Conservation (phyloP, 225 moss, liverwort and hornwort species). For the Sphagnum tenellum region DNA sequence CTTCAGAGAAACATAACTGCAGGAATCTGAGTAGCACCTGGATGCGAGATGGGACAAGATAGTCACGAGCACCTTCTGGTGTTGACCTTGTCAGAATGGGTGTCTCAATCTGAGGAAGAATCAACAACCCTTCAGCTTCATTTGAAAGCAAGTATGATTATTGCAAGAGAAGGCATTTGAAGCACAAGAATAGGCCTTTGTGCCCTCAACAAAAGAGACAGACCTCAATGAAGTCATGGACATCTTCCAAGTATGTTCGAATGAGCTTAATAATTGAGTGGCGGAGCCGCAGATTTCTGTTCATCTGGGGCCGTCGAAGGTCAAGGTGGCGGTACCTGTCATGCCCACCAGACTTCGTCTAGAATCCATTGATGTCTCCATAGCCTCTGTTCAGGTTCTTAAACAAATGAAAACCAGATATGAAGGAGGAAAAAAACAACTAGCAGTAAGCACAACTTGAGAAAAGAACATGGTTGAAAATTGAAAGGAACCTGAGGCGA, state of each 20-base stretch:
- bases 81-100: constrained; percentile 92
- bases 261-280: constrained; percentile 86
- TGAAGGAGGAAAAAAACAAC: neutral
- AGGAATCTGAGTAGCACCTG: constrained; percentile 31
- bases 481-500: constrained; percentile 64
- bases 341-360: constrained; percentile 40
- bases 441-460: neutral
- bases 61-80: constrained; percentile 98
- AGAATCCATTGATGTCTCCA: constrained; percentile 61
- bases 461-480: constrained; percentile 3
- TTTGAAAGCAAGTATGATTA: too few species aligned
- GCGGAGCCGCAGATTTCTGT: constrained; percentile 76
- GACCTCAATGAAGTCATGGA: constrained; percentile 91
- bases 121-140: too few species aligned
- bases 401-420: neutral
- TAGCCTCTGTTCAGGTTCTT: constrained; percentile 16
- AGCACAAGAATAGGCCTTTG: too few species aligned
- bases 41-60: constrained; percentile 92
- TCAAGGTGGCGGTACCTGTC: constrained; percentile 96
- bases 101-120: constrained; percentile 71
- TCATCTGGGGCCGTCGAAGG: constrained; percentile 89
- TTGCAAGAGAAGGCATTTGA: too few species aligned
- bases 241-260: constrained; percentile 82
- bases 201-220: neutral
- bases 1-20: neutral